phyloP scores from a whole-genome alignment of 2,329 filamentous ascomycete genomes.

The Lachnellula subtilissima region DNA sequence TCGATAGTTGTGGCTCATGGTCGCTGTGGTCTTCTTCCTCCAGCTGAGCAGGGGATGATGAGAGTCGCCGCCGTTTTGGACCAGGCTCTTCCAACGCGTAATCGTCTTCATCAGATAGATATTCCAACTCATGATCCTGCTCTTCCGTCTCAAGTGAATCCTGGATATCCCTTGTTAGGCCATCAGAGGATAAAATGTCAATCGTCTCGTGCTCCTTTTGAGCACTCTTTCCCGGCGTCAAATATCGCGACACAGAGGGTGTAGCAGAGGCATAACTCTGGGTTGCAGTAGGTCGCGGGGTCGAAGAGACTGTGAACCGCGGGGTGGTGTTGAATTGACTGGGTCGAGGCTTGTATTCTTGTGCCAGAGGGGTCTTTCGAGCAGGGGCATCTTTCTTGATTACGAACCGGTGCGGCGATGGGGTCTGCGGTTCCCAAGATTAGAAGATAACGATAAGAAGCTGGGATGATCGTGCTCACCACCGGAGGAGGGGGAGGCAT shows the following conservation, averaged over 20 bases:
- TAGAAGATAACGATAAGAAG: conserved; percentile 3
- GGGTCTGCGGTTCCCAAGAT: conserved; percentile 28
- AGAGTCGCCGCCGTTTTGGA: conserved; percentile 28
- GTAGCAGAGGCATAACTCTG: conserved; percentile 21
- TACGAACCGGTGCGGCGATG: conserved; percentile 35
- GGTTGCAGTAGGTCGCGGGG: conserved; percentile 23
- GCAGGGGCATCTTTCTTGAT: conserved; percentile 25
- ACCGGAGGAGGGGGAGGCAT: conserved; percentile 31
- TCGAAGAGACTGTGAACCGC: conserved; percentile 30
- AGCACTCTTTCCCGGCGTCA: conserved; percentile 22
- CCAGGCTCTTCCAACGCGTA: conserved; percentile 17
- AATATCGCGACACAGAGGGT: conserved; percentile 24
- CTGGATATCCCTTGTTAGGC: conserved; percentile 18
- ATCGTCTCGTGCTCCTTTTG: conserved; percentile 20
- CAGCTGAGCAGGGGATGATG: conserved; percentile 14
- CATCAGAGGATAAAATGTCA: conserved; percentile 18
- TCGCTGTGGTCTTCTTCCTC: conserved; percentile 5
- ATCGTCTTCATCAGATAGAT: conserved; percentile 20
- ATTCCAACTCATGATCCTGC: conserved; percentile 11
- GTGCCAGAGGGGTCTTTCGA: conserved; percentile 19
- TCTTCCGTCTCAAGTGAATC: conserved; percentile 25
- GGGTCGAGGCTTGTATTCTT: conserved; percentile 20
- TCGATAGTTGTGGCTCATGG: conserved; percentile 6
- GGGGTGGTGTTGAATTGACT: conserved; percentile 33
- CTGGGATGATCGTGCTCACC: conserved; percentile 17